A percentile compares a stretch with the other conserved stretches of the same genome.
These are phyloP conservation scores for Diplotaxis tenuifolia DNA, from an alignment of 345 rosid genomes.

Conservation along the genomic window DNA sequence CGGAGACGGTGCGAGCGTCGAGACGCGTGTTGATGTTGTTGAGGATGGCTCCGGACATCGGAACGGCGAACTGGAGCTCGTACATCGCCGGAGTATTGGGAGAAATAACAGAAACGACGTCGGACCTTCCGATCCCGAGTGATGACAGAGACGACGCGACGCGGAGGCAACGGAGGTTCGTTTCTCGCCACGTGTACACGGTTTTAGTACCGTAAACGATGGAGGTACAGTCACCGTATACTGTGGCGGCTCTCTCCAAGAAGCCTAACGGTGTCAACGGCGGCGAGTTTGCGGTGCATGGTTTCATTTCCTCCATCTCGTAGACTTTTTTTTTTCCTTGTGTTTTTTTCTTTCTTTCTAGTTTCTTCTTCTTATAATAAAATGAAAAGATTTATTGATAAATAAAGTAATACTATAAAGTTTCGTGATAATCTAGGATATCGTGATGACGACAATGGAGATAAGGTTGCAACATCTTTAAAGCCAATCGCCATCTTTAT, in stretches of 20 bases:
- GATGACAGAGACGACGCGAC: slow-evolving; percentile 54
- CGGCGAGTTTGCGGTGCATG: slow-evolving; percentile 44
- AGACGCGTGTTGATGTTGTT: slow-evolving; percentile 86
- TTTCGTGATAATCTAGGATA: slow-evolving; percentile 22
- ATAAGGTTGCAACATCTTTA: slow-evolving; percentile 2
- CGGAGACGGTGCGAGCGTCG: slow-evolving; percentile 65
- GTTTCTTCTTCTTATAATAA: background rate
- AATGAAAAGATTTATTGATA: background rate
- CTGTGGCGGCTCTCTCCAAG: slow-evolving; percentile 60
- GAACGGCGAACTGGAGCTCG: slow-evolving; percentile 88
- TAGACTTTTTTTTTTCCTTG: background rate
- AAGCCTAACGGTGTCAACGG: slow-evolving; percentile 55
- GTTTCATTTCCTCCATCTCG: slow-evolving; percentile 44
- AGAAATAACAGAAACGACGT: slow-evolving; percentile 71
- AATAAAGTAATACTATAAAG: background rate
- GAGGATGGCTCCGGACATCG: slow-evolving; percentile 76
- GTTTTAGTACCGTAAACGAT: slow-evolving; percentile 46
- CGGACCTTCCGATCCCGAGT: slow-evolving; percentile 48
- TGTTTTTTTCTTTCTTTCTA: background rate
- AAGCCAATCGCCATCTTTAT: background rate
- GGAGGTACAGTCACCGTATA: slow-evolving; percentile 53
- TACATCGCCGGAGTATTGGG: slow-evolving; percentile 77
- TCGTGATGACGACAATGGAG: slow-evolving; percentile 8
- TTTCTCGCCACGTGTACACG: slow-evolving; percentile 54
- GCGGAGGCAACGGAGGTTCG: slow-evolving; percentile 59